Base-by-base conservation (phyloP, 768 basidiomycete species). In the Termitomyces sp. region DNA sequence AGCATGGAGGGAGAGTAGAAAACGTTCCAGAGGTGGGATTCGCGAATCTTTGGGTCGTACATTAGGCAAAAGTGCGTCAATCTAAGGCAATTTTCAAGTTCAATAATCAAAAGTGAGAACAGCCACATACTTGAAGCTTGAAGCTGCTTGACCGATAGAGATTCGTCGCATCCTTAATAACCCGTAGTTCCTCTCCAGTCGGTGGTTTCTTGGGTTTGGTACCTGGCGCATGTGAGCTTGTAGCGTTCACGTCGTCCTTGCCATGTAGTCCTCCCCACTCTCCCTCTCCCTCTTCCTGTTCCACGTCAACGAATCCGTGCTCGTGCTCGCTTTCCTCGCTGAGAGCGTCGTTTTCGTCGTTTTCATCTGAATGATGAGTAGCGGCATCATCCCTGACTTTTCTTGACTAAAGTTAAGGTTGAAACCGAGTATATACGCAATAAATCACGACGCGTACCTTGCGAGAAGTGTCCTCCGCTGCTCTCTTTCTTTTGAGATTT, bases 121-220 rank as follows among this genome's bases (percentile, higher is more conserved):
- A 51, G 2, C 50, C n/a, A 61, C 75, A 12, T 49, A 89, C 90
- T 80, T 95, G 91, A 9, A 95, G 79, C 65, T 92, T 91, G 77
- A 95, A 95, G 2, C 89, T 83, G 56, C 78, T 87, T 0, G 92
- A 94, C 65, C 82, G 80, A 70, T 85, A 93, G 23, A 93, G 75
- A 58, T 91, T 83, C 28, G 81, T 78, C 16, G 88, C 88, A 62
- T 91, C 90, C 67, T 86, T 88, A 62, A 94, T 86, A 6, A 71
- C 73, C 56, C 84, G 78, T 48, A 94, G 74, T 69, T 94, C 90
- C 59, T 84, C 81, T 49, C 87, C 86, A 18, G 84, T 84, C 16
- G 88, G 87, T 4, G 85, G 82, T 62, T 80, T 82, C 52, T 76
- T 77, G 3, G 70, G 69, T 63, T 75, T 77, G 7, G 68, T 68